Percentiles rank a stretch among this genome's conserved stretches.
phyloP scores from a whole-genome alignment of 768 basidiomycete genomes.

The Leccinum pellstonianum region DNA sequence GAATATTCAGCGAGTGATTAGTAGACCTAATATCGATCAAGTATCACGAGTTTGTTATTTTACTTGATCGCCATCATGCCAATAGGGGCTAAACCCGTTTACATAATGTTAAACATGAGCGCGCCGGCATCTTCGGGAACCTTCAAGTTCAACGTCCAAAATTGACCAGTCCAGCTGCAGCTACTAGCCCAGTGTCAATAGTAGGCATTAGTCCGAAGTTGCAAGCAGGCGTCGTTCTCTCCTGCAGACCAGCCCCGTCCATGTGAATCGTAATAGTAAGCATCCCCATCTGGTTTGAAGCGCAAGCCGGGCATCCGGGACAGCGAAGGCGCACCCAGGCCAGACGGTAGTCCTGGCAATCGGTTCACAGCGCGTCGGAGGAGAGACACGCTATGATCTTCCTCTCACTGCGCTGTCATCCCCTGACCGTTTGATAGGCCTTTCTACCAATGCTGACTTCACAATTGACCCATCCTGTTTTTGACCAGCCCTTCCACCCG shows the following conservation, averaged over 20 bases:
- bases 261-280: constrained; percentile 12
- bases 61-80: too few species aligned
- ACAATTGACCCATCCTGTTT: constrained; percentile 41
- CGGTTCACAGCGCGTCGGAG: constrained; percentile 24
- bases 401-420: not conserved
- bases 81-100: too few species aligned
- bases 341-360: constrained; percentile 14
- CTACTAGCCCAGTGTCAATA: too few species aligned
- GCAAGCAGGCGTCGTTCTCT: constrained; percentile 11
- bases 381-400: constrained; percentile 23
- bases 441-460: constrained; percentile 42
- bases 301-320: constrained; percentile 18
- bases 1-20: too few species aligned
- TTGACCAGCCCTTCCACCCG: constrained; percentile 45
- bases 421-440: constrained; percentile 30
- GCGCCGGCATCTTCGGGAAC: too few species aligned
- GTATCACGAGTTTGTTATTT: too few species aligned
- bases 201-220: too few species aligned
- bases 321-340: constrained; percentile 3
- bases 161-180: too few species aligned
- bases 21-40: too few species aligned
- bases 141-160: too few species aligned
- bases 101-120: too few species aligned
- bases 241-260: not conserved
- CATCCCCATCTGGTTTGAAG: constrained; percentile 21